Conservation (phyloP, 2,329 filamentous ascomycete genomes). For the Botryosphaeria dothidea region DNA sequence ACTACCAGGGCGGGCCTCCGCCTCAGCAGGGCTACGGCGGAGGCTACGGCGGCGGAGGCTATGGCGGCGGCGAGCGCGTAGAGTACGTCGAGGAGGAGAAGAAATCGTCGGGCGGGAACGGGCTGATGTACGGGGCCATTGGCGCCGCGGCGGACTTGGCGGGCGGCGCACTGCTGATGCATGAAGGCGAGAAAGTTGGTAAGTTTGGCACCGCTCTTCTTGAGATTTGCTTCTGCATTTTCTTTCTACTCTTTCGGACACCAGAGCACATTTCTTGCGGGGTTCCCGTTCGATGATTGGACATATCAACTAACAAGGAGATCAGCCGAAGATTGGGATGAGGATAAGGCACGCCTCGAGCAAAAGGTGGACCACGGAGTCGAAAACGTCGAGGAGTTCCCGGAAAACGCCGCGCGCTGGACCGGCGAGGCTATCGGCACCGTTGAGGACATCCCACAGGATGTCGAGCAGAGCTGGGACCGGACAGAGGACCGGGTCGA, state of each 20-base stretch:
- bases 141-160: constrained; percentile 44
- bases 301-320: too few relatives aligned
- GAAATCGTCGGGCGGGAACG: constrained; percentile 28
- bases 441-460: constrained; percentile 38
- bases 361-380: constrained; percentile 24
- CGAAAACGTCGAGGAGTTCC: constrained; percentile 31
- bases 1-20: constrained; percentile 18
- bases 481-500: constrained; percentile 32
- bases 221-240: too few relatives aligned
- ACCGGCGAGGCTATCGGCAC: constrained; percentile 27
- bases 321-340: constrained; percentile 37
- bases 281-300: too few relatives aligned
- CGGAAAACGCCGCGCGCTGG: constrained; percentile 29
- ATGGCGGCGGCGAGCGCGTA: constrained; percentile 5
- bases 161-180: constrained; percentile 47
- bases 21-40: constrained; percentile 21
- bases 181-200: constrained; percentile 43
- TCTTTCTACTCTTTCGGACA: not conserved
- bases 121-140: constrained; percentile 39
- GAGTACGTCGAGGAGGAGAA: constrained; percentile 27
- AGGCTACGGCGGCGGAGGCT: constrained; percentile 22
- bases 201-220: constrained; percentile 28
- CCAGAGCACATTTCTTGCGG: too few relatives aligned
- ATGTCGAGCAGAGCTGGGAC: constrained; percentile 29
- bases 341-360: constrained; percentile 34